Evolutionary conservation across 176 grass and related monocot genomes (phyloP), one percentile per base, ranked within the genome.

Genomic region (Aegilops umbellulata): DNA sequence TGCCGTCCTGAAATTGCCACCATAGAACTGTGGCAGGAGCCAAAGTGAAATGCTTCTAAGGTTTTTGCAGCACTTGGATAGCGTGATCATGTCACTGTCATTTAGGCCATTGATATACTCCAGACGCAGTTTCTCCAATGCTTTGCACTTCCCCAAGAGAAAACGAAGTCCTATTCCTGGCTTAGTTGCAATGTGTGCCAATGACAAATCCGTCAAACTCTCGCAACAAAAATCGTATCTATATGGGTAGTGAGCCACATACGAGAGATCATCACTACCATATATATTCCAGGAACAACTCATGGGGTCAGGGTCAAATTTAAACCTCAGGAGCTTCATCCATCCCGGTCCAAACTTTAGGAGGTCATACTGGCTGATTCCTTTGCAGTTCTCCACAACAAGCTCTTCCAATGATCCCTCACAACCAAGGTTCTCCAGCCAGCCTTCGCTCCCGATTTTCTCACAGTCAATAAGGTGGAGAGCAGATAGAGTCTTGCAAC

Each of bases 401-500:
- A 94, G 90, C 74, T 92, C 87, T 62, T 90, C 83, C 47, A 94
- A 64, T 19, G 84, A 78, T 61, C 94, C 94, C 11, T 68, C 14
- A 63, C 66, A 82, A 27, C 87, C 92, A 30, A 97, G 83, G 61
- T 94, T 92, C 60, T 88, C 89, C 3, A 97, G 79, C 90, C 94
- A 94, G 83, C 85, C 82, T 17, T 88, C 83, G 14, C 85, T 88
- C 27, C 20, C 36, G 23, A 94, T 88, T 30, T 81, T 90, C 85
- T 90, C 86, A 83, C 87, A 94, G 4, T 87, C 65, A 29, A 92
- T 63, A 65, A 94, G 90, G 32, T 88, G 85, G 66, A 94, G 55
- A 19, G 53, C 63, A 61, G 87, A 94, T 41, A 97, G 74, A 79
- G 77, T 87, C 88, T 86, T 94, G 77, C 94, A 97, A 82, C 91